Base-by-base conservation (phyloP, 495 filamentous ascomycete genomes). In the Aspergillus bertholletiae region DNA sequence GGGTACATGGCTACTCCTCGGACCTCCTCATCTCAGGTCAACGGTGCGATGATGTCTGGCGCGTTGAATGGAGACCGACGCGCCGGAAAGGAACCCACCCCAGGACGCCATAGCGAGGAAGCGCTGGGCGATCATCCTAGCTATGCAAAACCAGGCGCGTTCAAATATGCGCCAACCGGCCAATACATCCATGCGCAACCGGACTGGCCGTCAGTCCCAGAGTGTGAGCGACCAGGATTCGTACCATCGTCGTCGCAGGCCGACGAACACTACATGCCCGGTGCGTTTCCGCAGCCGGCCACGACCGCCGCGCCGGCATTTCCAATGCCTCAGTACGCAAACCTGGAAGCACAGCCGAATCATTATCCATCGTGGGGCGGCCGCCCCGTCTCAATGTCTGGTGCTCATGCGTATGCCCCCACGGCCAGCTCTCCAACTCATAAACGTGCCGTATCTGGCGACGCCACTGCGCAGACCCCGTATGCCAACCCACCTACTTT, bases 91-190 rank as follows among this genome's bases (percentile, higher is more conserved):
- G 49, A 30, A 21, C 26, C 60, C 39, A 54, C 58, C 34, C 17
- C 24, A 2, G 34, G 26, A 5, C 30, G n/a, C 18, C n/a, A n/a
- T 18, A 45, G 23, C 4, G 47, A 46, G 28, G 56, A 59, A 37
- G 55, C 23, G 5, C 64, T 58, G 3, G 73, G 69, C 7, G 58
- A 47, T 32, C 69, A 76, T 52, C 64, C 75, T 2, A 74, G 73
- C 44, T 85, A 86, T 67, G 73, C 74, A 17, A 69, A 74, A 55
- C 74, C 79, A 0, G 69, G 71, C 24, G 70, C 65, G 37, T 84
- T 72, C 58, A 73, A 78, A 45, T 83, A 86, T 53, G 71, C 75
- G 15, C 70, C 70, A 55, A 66, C 74, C 0, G 53, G 63, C 49
- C 71, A 78, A 7, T 58, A 55, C 45, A 46, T 40, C 1, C 62